Percentiles rank a stretch among this genome's conserved stretches.
Conservation (phyloP, 257 asterid genomes). For the Agastache rugosa region DNA sequence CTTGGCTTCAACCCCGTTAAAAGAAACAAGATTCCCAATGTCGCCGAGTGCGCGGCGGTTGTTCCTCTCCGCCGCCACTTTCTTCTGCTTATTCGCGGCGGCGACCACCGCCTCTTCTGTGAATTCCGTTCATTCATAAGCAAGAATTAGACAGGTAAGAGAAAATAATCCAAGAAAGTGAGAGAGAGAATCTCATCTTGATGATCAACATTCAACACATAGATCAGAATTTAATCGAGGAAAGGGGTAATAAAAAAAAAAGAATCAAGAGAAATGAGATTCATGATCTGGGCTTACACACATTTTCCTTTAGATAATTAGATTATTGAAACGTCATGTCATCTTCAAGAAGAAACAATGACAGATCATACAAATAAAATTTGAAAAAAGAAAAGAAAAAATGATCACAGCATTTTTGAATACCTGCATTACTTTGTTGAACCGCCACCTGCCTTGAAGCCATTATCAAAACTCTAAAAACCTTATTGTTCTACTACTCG, state of each 20-base stretch:
- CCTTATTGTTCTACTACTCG: not conserved
- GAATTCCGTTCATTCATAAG: not conserved
- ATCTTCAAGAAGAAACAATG: not conserved
- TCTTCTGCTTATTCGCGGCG: slow-evolving; percentile 64
- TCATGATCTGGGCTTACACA: not conserved
- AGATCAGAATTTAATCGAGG: not conserved
- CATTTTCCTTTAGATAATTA: not conserved
- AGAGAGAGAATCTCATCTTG: not conserved
- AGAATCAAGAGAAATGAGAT: slow-evolving; percentile 25
- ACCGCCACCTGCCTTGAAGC: slow-evolving; percentile 36
- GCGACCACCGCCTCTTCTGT: slow-evolving; percentile 56
- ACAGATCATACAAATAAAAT: not conserved
- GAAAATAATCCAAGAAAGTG: not conserved
- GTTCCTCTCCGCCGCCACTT: slow-evolving; percentile 64
- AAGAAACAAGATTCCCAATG: slow-evolving; percentile 69
- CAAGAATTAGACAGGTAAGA: not conserved
- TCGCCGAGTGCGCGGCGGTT: slow-evolving; percentile 83
- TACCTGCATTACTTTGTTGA: slow-evolving; percentile 38
- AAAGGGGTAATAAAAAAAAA: slow-evolving; percentile 14
- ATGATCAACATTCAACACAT: not conserved
- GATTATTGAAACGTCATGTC: not conserved
- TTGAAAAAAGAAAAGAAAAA: not conserved
- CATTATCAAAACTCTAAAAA: slow-evolving; percentile 14
- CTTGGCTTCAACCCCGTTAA: slow-evolving; percentile 58
- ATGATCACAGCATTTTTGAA: not conserved